Evolutionary conservation across 225 moss, liverwort and hornwort genomes (phyloP).

Genomic region (Asterella californica): DNA sequence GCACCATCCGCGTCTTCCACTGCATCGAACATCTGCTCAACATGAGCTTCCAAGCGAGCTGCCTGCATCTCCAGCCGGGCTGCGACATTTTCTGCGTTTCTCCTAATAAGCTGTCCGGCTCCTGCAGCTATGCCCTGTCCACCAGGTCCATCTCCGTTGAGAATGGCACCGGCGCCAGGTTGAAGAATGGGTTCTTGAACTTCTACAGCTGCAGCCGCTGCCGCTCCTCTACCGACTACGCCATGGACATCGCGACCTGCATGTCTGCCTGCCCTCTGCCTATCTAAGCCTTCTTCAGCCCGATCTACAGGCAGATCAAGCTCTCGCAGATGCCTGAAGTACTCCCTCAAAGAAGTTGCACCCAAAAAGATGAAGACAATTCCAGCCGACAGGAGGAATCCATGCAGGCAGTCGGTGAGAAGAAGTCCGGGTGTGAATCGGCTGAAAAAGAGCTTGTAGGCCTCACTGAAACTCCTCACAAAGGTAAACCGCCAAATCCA

Average conservation of each 20-base stretch:
- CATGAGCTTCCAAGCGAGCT: conserved; percentile 96
- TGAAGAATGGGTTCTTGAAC: conserved; percentile 31
- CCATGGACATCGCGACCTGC: conserved; percentile 42
- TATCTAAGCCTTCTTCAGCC: conserved; percentile 62
- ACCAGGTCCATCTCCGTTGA: conserved; percentile 40
- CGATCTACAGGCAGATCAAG: conserved; percentile 69
- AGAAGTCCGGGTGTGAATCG: conserved; percentile 81
- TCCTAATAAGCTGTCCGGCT: conserved; percentile 84
- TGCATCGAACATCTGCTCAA: conserved; percentile 98
- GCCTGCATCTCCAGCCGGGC: conserved; percentile 96
- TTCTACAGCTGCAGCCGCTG: conserved; percentile 31
- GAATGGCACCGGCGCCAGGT: conserved; percentile 14
- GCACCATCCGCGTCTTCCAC: conserved; percentile 97
- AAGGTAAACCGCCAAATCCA: conserved; percentile 99
- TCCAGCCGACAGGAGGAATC: conserved; percentile 90
- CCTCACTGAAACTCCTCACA: conserved; percentile 90
- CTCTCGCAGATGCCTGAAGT: conserved; percentile 93
- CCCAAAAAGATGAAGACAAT: conserved; percentile 99
- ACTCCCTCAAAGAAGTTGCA: conserved; percentile 93
- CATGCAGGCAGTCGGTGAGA: conserved; percentile 92
- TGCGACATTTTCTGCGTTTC: conserved; percentile 98
- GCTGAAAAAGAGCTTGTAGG: conserved; percentile 81
- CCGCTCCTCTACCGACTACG: conserved; percentile 54
- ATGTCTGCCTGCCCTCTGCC: conserved; percentile 77
- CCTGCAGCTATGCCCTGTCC: conserved; percentile 90